Base-by-base conservation (phyloP, 2,329 filamentous ascomycete species). In the Orbilia javanica region DNA sequence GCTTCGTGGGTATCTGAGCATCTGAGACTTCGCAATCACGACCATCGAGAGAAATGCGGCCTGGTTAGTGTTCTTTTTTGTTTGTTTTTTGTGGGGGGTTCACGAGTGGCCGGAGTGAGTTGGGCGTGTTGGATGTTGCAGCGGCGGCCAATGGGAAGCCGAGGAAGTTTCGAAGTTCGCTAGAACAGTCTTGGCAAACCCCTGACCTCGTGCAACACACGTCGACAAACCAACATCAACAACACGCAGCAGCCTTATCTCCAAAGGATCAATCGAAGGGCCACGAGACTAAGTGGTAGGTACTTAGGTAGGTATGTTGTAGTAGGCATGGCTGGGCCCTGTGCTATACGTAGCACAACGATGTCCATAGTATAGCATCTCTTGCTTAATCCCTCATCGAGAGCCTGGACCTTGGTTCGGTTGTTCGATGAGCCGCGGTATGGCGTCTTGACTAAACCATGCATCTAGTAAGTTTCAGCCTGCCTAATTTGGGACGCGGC, bases 401-500 rank as follows among this genome's bases (percentile, higher is more conserved):
- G 36, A 22, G 11, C 22, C 34, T 29, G 7, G 20, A 69, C 39
- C 46, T 50, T 48, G 68, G 27, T 50, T 66, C 48, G 27, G 53
- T 18, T 44, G 53, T 62, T 73, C 18, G 60, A 66, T 34, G 48
- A 73, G 60, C 60, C 50, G 68, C 69, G 48, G 48, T 65, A 66
- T 65, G 60, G 67, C 55, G 34, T 48, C 46, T 72, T 50, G 53
- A 42, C 31, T 27, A 42, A 42, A 52, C 53, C 39, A 50, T 52
- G 68, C 68, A 72, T 65, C 48, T n/a, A 39, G 60, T 44, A 60
- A 66, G 69, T 66, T 66, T 73, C 60, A 65, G 69, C 69, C 60
- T 73, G 69, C 69, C 69, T 73, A 73, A 73, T 73, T 52, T 57
- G 69, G 69, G 50, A 36, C 29, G 57, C 68, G 63, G 46, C 68